Percentiles rank a stretch among this genome's conserved stretches.
phyloP scores from a whole-genome alignment of 768 basidiomycete genomes.

The Mycena metata region DNA sequence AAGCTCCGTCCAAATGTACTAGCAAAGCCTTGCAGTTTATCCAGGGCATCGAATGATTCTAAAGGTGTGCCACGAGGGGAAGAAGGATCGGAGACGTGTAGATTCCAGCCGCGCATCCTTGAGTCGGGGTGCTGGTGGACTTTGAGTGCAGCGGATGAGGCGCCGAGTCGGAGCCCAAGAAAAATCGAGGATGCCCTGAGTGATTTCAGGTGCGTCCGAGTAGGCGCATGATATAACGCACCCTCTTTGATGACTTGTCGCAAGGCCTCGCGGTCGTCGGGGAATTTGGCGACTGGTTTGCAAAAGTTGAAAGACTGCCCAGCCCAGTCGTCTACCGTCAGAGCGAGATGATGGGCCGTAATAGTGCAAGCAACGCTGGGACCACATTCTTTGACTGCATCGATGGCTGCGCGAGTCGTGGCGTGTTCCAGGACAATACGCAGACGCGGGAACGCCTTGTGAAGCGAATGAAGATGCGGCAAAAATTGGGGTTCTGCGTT shows the following conservation, averaged over 20 bases:
- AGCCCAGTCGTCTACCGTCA: conserved; percentile 97
- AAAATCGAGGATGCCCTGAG: conserved; percentile 92
- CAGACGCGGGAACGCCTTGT: conserved; percentile 86
- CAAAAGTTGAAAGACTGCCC: conserved; percentile 97
- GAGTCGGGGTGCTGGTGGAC: conserved; percentile 75
- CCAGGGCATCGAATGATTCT: conserved; percentile 88
- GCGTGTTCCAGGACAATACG: conserved; percentile 98
- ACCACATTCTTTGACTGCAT: conserved; percentile 83
- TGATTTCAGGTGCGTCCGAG: conserved; percentile 19
- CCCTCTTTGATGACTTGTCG: conserved; percentile 83
- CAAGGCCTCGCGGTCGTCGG: conserved; percentile 89
- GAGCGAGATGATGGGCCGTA: conserved; percentile 94
- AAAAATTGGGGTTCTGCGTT: conserved; percentile 95
- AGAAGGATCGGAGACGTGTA: conserved; percentile 95
- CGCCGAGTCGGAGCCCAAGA: conserved; percentile 97
- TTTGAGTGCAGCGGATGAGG: conserved; percentile 85
- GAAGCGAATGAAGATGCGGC: conserved; percentile 86
- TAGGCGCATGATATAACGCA: conserved; percentile 43
- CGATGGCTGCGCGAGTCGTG: conserved; percentile 92
- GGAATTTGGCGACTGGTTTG: conserved; percentile 98
- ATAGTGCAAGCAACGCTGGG: conserved; percentile 95
- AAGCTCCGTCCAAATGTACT: conserved; percentile 85
- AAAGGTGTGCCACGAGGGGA: conserved; percentile 91
- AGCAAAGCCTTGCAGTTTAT: conserved; percentile 85
- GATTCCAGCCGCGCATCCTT: conserved; percentile 93